Percentiles rank a stretch among this genome's conserved stretches.
Evolutionary conservation across 495 filamentous ascomycete species (phyloP).

Genomic region (Podospora didyma): DNA sequence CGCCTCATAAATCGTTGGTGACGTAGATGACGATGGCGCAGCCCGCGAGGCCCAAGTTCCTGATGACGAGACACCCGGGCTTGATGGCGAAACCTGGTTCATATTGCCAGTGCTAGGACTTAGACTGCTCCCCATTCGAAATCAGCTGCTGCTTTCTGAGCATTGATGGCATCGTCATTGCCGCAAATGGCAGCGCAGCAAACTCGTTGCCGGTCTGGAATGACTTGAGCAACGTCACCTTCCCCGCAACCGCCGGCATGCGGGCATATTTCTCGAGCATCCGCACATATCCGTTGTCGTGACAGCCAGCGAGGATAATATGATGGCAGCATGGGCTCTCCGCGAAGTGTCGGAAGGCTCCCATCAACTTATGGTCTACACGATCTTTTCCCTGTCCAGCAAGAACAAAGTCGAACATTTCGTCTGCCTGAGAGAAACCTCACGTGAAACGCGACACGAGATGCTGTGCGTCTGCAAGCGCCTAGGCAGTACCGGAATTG

Average conservation of each 20-base stretch:
- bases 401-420: slow-evolving; percentile 57
- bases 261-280: slow-evolving; percentile 47
- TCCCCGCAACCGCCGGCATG: slow-evolving; percentile 22
- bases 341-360: slow-evolving; percentile 50
- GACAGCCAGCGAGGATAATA: slow-evolving; percentile 56
- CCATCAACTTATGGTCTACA: slow-evolving; percentile 54
- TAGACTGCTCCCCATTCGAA: no score
- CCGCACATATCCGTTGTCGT: slow-evolving; percentile 55
- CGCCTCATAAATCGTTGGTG: not conserved
- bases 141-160: slow-evolving; percentile 6
- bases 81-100: not conserved
- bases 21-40: not conserved
- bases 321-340: slow-evolving; percentile 56
- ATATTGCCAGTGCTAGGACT: not conserved
- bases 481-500: slow-evolving; percentile 19
- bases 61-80: no score
- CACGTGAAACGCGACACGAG: slow-evolving; percentile 36
- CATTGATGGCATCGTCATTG: slow-evolving; percentile 22
- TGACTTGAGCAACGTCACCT: slow-evolving; percentile 51
- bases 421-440: slow-evolving; percentile 52
- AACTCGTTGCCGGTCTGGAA: slow-evolving; percentile 40
- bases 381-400: slow-evolving; percentile 56
- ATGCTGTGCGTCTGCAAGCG: slow-evolving; percentile 11
- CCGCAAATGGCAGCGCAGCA: slow-evolving; percentile 37
- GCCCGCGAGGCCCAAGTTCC: not conserved